Evolutionary conservation across 2,329 filamentous ascomycete species (phyloP), one percentile per base, ranked within the genome.

Genomic region (Huntiella abstrusa): DNA sequence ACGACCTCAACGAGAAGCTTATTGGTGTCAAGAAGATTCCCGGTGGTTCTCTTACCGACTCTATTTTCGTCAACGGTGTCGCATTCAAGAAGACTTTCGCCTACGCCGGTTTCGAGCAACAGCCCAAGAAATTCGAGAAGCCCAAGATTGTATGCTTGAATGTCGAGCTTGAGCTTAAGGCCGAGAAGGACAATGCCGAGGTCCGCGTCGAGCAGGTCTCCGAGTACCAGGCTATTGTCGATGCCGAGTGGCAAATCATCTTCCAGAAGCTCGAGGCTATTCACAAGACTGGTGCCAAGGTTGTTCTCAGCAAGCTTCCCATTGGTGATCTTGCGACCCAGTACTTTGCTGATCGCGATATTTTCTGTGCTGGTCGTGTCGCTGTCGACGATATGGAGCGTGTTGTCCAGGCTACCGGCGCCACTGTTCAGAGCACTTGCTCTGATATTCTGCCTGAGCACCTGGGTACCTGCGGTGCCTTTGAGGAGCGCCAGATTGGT

Each of bases 21-120:
- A 98, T 98, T 58, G 91, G 91, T 51, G 77, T 96, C 62, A 98
- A 98, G 74, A 96, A 95, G 69, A 87, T 98, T 52, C 88, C 86
- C 35, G 91, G 91, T 58, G 91, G 91, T 62, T 93, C 85, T 34
- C 75, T 98, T 32, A 91, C 94, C 58, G 91, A 96, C 52, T 95
- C 88, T 2, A 75, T 94, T 36, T 96, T 96, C 64, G 82, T 98
- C 59, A 91, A 96, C 62, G 91, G 91, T 59, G 91, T 98, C 52
- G 88, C 91, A 33, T 98, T 98, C 73, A 96, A 96, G 71, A 98
- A 98, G 76, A 98, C 91, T 4, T 98, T 98, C 64, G 87, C 88
- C 44, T 98, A 98, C 60, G 91, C 91, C 55, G 91, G 91, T 59
- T 98, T 98, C 66, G 91, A 98, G 67, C 91, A 98, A 67, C 91